Conservation (phyloP, 2,329 filamentous ascomycete genomes). For the Clonostachys sp. region DNA sequence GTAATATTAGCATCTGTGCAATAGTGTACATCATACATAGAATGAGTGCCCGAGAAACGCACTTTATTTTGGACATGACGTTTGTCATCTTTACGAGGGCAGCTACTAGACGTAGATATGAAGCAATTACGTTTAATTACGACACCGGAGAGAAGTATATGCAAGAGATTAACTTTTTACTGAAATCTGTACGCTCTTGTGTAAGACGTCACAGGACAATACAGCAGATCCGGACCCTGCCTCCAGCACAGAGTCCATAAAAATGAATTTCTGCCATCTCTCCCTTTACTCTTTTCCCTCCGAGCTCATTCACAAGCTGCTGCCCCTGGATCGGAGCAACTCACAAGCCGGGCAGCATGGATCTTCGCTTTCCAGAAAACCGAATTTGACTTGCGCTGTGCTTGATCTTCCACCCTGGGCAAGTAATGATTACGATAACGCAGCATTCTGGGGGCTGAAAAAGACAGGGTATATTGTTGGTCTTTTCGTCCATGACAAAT, state of each 20-base stretch:
- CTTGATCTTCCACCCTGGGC: slow-evolving; percentile 36
- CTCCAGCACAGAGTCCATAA: slow-evolving; percentile 47
- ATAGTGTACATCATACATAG: no score
- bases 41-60: no score
- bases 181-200: no score
- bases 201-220: no score
- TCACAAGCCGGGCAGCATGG: slow-evolving; percentile 35
- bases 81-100: no score
- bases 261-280: slow-evolving; percentile 51
- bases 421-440: slow-evolving; percentile 58
- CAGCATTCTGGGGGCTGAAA: slow-evolving; percentile 30
- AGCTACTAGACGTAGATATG: no score
- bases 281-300: slow-evolving; percentile 36
- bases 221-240: no score
- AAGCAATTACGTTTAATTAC: no score
- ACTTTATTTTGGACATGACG: no score
- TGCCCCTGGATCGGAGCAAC: slow-evolving; percentile 45
- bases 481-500: slow-evolving; percentile 42
- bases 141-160: no score
- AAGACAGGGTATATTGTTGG: slow-evolving; percentile 43
- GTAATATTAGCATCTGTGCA: neutral
- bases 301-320: slow-evolving; percentile 42
- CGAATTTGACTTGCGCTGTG: slow-evolving; percentile 47
- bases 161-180: no score
- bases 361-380: slow-evolving; percentile 46